Conservation (phyloP, 148 eudicot genomes). For the Silene uniflora region DNA sequence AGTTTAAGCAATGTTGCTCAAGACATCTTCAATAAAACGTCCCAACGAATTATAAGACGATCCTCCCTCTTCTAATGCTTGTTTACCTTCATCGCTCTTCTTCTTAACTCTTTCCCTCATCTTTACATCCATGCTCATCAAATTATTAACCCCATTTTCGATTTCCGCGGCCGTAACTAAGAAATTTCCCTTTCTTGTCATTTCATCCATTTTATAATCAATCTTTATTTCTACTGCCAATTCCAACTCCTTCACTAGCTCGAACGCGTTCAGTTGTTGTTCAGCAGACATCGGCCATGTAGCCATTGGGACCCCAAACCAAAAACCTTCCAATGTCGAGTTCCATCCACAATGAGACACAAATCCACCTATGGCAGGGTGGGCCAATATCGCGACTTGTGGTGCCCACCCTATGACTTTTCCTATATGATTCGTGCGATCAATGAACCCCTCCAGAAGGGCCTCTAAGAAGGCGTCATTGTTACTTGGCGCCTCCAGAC, state of each 20-base stretch:
- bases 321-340: background rate
- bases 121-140: background rate
- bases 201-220: background rate
- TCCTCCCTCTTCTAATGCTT: background rate
- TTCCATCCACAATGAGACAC: slow-evolving; percentile 13
- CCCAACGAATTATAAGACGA: background rate
- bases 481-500: slow-evolving; percentile 8
- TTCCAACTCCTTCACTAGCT: background rate
- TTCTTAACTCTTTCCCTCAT: background rate
- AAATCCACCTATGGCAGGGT: background rate
- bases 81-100: background rate
- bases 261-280: background rate
- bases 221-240: background rate
- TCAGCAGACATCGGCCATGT: slow-evolving; percentile 7
- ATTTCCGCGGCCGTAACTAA: background rate
- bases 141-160: background rate
- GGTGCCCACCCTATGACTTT: slow-evolving; percentile 5
- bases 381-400: slow-evolving; percentile 4
- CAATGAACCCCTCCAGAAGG: slow-evolving; percentile 42
- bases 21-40: background rate
- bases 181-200: background rate
- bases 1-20: background rate
- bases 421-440: background rate
- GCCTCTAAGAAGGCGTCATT: slow-evolving; percentile 12
- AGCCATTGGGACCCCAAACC: slow-evolving; percentile 7